Conservation (phyloP, 805 yeast genomes). For the Candida oleophila region DNA sequence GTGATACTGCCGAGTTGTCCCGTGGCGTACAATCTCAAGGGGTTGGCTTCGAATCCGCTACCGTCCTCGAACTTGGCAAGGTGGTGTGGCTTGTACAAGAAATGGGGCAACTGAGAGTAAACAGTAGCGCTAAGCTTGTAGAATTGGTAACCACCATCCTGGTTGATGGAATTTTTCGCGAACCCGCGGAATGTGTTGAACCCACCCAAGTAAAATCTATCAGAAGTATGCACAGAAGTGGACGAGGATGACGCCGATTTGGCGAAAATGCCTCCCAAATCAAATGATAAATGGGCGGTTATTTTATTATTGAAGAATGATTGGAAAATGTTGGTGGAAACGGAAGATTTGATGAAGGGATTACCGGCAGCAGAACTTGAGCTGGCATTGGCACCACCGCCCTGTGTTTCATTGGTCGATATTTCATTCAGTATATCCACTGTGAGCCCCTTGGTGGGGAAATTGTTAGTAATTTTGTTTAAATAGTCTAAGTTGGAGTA, state of each 20-base stretch:
- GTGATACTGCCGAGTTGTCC: conserved; percentile 57
- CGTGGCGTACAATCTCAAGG: conserved; percentile 56
- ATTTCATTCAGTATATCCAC: conserved; percentile 64
- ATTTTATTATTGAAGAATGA: conserved; percentile 45
- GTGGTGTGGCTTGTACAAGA: conserved; percentile 22
- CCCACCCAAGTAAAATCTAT: conserved; percentile 84
- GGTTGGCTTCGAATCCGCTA: conserved; percentile 22
- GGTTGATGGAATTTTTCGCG: conserved; percentile 64
- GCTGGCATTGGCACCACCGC: background rate
- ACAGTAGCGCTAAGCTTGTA: conserved; percentile 56
- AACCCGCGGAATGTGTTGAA: conserved; percentile 71
- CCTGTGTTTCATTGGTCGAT: conserved; percentile 26
- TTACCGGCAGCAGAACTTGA: background rate
- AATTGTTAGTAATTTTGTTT: conserved; percentile 24
- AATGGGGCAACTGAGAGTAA: conserved; percentile 57
- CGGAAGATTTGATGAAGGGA: conserved; percentile 34
- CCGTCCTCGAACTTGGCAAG: conserved; percentile 2
- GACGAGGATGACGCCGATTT: conserved; percentile 13
- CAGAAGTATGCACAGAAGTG: conserved; percentile 58
- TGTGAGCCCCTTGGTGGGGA: conserved; percentile 49
- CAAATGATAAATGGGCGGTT: conserved; percentile 49
- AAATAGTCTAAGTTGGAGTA: conserved; percentile 22
- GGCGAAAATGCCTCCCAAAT: conserved; percentile 56
- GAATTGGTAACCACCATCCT: conserved; percentile 70
- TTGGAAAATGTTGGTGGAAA: conserved; percentile 30